Conservation (phyloP, 2,329 filamentous ascomycete species). For the Stachybotrys chlorohalonatus region DNA sequence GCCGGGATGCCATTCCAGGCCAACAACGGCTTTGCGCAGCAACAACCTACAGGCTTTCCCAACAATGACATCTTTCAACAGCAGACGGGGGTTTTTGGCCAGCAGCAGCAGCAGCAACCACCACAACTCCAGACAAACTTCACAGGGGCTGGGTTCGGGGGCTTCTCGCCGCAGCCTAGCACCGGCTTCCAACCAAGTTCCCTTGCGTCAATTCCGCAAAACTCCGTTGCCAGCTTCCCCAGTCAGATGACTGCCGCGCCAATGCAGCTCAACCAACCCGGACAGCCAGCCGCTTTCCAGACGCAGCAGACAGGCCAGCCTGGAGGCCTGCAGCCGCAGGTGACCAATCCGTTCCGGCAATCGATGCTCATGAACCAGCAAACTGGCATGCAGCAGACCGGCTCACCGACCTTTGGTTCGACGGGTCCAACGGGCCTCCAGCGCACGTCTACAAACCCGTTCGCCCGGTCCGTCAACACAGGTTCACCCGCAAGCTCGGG, state of each 20-base stretch:
- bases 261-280: conserved; percentile 17
- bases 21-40: conserved; percentile 9
- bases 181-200: conserved; percentile 40
- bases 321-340: conserved; percentile 24
- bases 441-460: conserved; percentile 76
- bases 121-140: conserved; percentile 37
- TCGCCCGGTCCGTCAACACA: conserved; percentile 58
- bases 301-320: conserved; percentile 26
- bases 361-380: conserved; percentile 66
- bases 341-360: conserved; percentile 88
- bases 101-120: conserved; percentile 27
- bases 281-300: conserved; percentile 21
- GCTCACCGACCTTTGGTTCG: conserved; percentile 32
- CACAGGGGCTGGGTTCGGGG: conserved; percentile 74
- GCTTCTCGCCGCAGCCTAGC: conserved; percentile 58
- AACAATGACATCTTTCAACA: conserved; percentile 24
- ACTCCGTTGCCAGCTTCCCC: conserved; percentile 39
- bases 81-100: conserved; percentile 17
- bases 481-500: conserved; percentile 19
- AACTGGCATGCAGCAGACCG: conserved; percentile 31
- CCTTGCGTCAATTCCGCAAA: conserved; percentile 49
- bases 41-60: conserved; percentile 14
- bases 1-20: conserved; percentile 21
- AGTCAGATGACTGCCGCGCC: conserved; percentile 21
- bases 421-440: conserved; percentile 28